A percentile compares a stretch with the other conserved stretches of the same genome.
Conservation (phyloP, 2,329 filamentous ascomycete species). For the Cadophora luteo-olivacea region DNA sequence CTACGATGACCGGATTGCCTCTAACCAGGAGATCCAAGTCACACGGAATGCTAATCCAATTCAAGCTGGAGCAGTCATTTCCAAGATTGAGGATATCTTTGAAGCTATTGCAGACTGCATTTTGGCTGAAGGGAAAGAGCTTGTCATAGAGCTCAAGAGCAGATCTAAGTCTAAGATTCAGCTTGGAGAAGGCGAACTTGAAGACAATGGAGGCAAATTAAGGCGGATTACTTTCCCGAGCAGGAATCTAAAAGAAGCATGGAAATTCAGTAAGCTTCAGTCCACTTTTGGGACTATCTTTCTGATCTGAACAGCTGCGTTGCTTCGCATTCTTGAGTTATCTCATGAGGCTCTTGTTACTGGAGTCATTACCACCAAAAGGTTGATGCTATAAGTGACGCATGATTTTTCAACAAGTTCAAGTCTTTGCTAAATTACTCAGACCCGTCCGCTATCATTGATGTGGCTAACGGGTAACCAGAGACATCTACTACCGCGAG, state of each 20-base stretch:
- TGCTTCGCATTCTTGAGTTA: conserved; percentile 64
- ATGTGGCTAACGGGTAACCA: background rate
- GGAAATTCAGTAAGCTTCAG: conserved; percentile 56
- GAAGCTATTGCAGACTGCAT: conserved; percentile 58
- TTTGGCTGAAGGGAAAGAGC: conserved; percentile 48
- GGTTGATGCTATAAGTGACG: conserved; percentile 49
- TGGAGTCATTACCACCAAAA: conserved; percentile 64
- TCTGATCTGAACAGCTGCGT: conserved; percentile 51
- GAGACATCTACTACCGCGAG: conserved; percentile 82
- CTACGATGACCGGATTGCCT: background rate
- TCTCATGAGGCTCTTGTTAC: conserved; percentile 64
- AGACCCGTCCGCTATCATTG: too few species aligned
- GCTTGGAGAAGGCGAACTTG: background rate
- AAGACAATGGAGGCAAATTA: conserved; percentile 12
- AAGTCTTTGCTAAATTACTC: too few species aligned
- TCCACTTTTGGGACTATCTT: conserved; percentile 26
- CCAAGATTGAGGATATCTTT: conserved; percentile 62
- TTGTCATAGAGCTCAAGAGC: conserved; percentile 57
- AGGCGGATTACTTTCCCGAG: conserved; percentile 54
- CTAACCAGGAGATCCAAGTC: background rate
- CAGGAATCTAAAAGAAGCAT: conserved; percentile 53
- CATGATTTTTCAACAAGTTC: background rate
- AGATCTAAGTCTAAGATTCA: conserved; percentile 31
- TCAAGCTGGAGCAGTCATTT: conserved; percentile 48
- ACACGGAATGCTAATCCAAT: conserved; percentile 20